Conservation (phyloP, 148 eudicot genomes). For the Spergularia marina region DNA sequence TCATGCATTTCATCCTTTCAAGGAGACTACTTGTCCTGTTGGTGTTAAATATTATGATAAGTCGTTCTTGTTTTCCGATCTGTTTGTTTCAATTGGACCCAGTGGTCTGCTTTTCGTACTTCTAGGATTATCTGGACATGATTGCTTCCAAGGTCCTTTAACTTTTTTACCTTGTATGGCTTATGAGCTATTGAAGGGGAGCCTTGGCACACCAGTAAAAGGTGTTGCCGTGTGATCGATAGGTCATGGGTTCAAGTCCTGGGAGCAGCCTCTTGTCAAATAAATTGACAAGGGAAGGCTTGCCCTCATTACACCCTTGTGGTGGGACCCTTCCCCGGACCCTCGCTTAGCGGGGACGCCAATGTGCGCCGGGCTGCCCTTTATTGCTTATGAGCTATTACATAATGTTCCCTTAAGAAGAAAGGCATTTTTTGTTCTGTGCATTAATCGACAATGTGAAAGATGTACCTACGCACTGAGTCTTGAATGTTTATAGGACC, state of each 20-base stretch:
- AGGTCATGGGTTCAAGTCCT: no score
- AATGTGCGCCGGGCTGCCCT: no score
- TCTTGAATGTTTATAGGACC: no score
- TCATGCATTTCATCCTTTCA: neutral
- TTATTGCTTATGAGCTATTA: neutral
- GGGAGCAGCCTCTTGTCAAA: no score
- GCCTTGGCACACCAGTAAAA: no score
- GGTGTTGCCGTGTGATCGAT: no score
- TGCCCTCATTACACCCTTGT: no score
- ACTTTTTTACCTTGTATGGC: neutral
- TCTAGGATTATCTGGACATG: neutral
- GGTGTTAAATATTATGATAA: neutral
- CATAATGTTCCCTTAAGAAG: neutral
- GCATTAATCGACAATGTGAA: no score
- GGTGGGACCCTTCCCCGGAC: no score
- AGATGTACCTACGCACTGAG: no score
- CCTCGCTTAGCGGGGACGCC: no score
- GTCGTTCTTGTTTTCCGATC: neutral
- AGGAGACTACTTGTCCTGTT: neutral
- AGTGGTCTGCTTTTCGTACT: neutral
- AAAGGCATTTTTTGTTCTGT: neutral
- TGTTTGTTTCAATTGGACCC: neutral
- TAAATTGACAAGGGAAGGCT: no score
- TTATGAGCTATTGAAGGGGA: neutral
- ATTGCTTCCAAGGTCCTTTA: neutral